phyloP scores from a whole-genome alignment of 768 basidiomycete genomes.

The Rhodotorula kratochvilovae region DNA sequence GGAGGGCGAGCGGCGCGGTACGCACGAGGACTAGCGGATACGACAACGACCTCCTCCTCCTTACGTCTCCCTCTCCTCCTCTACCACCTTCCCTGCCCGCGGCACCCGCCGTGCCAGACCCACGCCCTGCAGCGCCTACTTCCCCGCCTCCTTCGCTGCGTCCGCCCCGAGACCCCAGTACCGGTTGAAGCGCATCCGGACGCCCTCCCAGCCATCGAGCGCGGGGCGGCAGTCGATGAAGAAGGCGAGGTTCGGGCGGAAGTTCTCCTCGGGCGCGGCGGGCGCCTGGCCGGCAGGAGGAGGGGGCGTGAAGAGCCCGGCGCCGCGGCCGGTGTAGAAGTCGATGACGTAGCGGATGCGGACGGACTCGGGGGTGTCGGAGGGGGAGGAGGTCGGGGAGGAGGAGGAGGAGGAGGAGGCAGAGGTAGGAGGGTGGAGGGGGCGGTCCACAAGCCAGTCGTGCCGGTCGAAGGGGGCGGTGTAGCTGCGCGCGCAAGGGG shows the following conservation, averaged over 20 bases:
- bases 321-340: constrained; percentile 79
- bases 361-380: constrained; percentile 52
- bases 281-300: neutral
- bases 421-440: constrained; percentile 47
- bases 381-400: neutral
- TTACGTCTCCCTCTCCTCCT: too few relatives aligned
- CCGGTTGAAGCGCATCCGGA: constrained; percentile 58
- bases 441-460: constrained; percentile 93
- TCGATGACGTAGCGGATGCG: constrained; percentile 92
- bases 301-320: constrained; percentile 30
- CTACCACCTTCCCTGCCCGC: too few relatives aligned
- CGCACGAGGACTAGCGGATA: too few relatives aligned
- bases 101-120: too few relatives aligned
- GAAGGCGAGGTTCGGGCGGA: constrained; percentile 63
- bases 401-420: constrained; percentile 4
- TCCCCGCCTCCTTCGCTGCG: neutral
- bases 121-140: neutral
- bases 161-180: constrained; percentile 19
- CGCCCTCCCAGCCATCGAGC: constrained; percentile 88
- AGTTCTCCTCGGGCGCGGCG: constrained; percentile 42
- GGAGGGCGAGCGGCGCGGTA: too few relatives aligned
- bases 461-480: constrained; percentile 92
- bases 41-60: too few relatives aligned
- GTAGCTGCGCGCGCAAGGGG: constrained; percentile 58
- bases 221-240: constrained; percentile 93